Evolutionary conservation across 352 stramenopile genomes (phyloP), one percentile per base, ranked within the genome.

Genomic region (Albugo candida): DNA sequence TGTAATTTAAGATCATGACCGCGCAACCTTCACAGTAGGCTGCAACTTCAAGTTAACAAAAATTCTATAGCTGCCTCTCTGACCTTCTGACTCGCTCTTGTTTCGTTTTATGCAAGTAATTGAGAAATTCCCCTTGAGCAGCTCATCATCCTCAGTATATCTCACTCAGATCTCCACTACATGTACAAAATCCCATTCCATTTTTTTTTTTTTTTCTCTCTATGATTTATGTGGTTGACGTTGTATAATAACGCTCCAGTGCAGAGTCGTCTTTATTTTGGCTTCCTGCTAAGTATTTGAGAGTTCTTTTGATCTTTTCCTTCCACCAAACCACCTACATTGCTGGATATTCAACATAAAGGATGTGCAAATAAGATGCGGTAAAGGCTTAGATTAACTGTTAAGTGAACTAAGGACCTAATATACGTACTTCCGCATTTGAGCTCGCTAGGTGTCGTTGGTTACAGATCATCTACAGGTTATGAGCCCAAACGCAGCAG

Each of bases 121-220:
- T 70, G 10, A 93, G 56, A 49, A 84, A 39, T 83, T 65, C 10
- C 75, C 66, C 49, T 89, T 84, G 19, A 62, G 50, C 36, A 70
- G 56, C 6, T 76, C 66, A 45, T 93, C 78, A 53, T 88, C 78
- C 41, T 87, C 76, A 0, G 76, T 76, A 49, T 87, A 73, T 41
- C 87, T 80, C 58, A 85, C 72, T 31, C 79, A 73, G 39, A 57
- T 74, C 55, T 83, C 74, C 8, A 77, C 72, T 41, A 79, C 61
- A 11, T 72, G 61, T 65, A 91, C 73, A 31, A 85, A n/a, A n/a
- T n/a, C n/a, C n/a, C n/a, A 55, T 50, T 89, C 72, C 36, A 75
- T 80, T 53, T 87, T 82, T 31, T 76, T 81, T 51, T 81, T 81
- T 41, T 76, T 72, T 45, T 93, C 80, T 48, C 91, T 77, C 10